These are phyloP conservation scores for Leucosporidium scottii DNA, from an alignment of 768 basidiomycete genomes.

Conservation along the genomic window DNA sequence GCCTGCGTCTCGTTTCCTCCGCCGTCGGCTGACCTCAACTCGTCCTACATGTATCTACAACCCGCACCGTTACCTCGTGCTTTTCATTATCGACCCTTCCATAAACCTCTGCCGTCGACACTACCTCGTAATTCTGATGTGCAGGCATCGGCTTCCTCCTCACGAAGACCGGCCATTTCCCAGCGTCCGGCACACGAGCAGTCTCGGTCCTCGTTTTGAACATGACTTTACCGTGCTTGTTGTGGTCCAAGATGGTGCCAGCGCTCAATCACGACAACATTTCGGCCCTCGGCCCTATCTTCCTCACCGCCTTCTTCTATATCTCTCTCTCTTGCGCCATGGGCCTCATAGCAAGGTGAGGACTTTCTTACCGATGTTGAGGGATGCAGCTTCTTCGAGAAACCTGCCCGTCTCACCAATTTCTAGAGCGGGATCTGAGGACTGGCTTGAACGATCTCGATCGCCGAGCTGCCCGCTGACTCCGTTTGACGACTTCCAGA, in stretches of 20 bases:
- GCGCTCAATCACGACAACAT: background rate
- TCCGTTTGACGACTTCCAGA: constrained; percentile 46
- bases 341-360: background rate
- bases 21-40: no score
- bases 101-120: background rate
- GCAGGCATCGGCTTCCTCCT: constrained; percentile 18
- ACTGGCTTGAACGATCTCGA: constrained; percentile 14
- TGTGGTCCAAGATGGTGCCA: constrained; percentile 18
- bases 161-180: background rate
- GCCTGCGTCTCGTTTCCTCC: no score
- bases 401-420: no score
- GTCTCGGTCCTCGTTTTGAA: background rate
- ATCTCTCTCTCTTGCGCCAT: background rate
- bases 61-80: no score
- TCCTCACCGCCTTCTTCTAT: background rate
- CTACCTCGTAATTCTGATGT: background rate
- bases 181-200: background rate
- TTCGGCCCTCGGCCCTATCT: background rate
- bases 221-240: constrained; percentile 15
- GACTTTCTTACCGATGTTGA: constrained; percentile 7
- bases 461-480: constrained; percentile 47
- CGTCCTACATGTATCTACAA: no score
- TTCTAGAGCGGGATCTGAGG: background rate
- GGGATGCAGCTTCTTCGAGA: no score
- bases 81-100: no score